Conservation (phyloP, 257 asterid species). For the Linaria vulgaris region DNA sequence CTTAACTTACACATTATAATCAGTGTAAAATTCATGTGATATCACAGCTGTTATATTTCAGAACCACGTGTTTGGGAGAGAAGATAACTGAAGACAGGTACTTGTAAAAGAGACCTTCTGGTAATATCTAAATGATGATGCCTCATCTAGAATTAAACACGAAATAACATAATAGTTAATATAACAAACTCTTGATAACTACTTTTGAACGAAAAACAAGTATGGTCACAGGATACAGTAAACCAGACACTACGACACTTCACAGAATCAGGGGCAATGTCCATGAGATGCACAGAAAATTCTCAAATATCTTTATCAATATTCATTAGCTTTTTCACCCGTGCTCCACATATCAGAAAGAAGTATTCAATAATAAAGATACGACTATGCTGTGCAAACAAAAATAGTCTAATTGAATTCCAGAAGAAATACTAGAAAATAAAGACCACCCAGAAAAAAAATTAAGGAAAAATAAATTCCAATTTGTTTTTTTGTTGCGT, state of each 20-base stretch:
- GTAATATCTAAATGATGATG: too few species aligned
- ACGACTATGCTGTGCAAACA: background rate
- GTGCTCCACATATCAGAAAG: background rate
- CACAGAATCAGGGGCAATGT: too few species aligned
- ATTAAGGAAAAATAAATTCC: too few species aligned
- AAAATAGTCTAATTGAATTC: background rate
- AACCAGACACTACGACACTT: constrained; percentile 7
- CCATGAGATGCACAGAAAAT: background rate
- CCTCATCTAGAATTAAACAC: too few species aligned
- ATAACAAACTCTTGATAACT: too few species aligned
- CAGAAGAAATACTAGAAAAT: too few species aligned
- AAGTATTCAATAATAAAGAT: background rate
- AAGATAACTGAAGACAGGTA: constrained; percentile 13
- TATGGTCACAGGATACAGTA: background rate
- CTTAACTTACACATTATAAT: constrained; percentile 19
- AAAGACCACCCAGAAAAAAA: too few species aligned
- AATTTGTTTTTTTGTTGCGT: too few species aligned
- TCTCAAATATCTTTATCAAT: background rate
- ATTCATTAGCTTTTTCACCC: background rate
- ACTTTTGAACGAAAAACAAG: too few species aligned
- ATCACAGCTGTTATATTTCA: constrained; percentile 15
- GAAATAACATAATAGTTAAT: too few species aligned
- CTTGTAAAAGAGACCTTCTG: too few species aligned
- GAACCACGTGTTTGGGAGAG: constrained; percentile 4
- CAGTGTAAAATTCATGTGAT: constrained; percentile 14